Evolutionary conservation across 371 early-diverging fungal genomes (phyloP), one percentile per base, ranked within the genome.

Genomic region (Pancytospora epiphaga): DNA sequence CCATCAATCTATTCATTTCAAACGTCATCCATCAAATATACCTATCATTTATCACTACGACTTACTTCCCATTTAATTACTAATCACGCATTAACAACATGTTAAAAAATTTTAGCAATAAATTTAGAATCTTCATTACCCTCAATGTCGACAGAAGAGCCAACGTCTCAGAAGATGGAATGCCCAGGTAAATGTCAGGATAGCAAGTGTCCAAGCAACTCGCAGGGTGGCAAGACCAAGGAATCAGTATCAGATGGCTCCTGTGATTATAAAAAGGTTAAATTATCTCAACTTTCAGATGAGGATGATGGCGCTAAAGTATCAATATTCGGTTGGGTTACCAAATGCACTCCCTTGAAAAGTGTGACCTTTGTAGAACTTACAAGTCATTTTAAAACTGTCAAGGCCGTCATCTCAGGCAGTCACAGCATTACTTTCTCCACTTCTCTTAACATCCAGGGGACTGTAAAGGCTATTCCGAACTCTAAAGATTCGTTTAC

Each of bases 321-420:
- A 15, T 29, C 19, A 38, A 70, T 73, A 19, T 76, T 70, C 54
- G 82, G 82, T 30, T 82, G 82, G 82, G 75, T 80, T 22, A 50
- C 66, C 18, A 62, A 4, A 27, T 33, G 66, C 37, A 72, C 76
- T 34, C 54, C 57, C 15, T 32, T 66, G 29, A 76, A 72, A 57
- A 58, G 58, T 0, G 49, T 50, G 19, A 76, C 73, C 6, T 80
- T 82, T 61, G 63, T 76, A 37, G 75, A 78, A 12, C 62, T 78
- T 18, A 75, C 70, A 39, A 47, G 69, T 39, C 70, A 62, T 22
- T 75, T 65, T 40, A 66, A 66, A 62, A 64, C 76, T 36, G 54
- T 77, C 1, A 82, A 82, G 62, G 78, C 75, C 50, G 62, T 82
- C 15, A 64, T 73, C 54, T 29, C 30, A 30, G 58, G 34, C 2